phyloP scores from a whole-genome alignment of 495 filamentous ascomycete species.

The Friedmanniomyces simplex region DNA sequence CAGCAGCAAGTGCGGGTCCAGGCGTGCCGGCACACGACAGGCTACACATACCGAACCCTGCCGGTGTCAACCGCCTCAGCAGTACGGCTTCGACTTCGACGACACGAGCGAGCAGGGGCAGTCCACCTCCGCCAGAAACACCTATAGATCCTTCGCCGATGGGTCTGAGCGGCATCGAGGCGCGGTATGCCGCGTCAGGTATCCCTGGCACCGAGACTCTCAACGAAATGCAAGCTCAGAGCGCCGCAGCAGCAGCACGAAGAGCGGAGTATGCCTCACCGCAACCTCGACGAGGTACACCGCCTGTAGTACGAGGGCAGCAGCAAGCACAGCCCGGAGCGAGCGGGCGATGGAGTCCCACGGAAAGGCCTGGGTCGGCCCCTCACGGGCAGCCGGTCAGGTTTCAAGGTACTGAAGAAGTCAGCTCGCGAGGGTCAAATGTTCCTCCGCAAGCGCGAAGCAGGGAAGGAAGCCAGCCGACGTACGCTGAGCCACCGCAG shows the following conservation, averaged over 20 bases:
- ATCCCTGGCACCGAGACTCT: conserved; percentile 77
- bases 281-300: conserved; percentile 15
- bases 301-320: conserved; percentile 26
- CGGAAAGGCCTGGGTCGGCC: conserved; percentile 75
- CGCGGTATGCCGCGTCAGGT: conserved; percentile 77
- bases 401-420: conserved; percentile 70
- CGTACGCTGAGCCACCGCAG: conserved; percentile 22
- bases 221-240: conserved; percentile 67
- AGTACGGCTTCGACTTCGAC: conserved; percentile 89
- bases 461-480: conserved; percentile 24
- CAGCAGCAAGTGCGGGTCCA: conserved; percentile 10
- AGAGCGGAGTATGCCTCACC: conserved; percentile 59
- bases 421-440: background rate
- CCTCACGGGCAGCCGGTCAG: conserved; percentile 88
- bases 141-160: conserved; percentile 57
- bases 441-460: background rate
- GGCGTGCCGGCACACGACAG: conserved; percentile 1
- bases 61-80: conserved; percentile 63
- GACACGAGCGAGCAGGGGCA: conserved; percentile 81
- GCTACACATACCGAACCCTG: conserved; percentile 35
- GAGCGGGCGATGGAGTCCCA: conserved; percentile 73
- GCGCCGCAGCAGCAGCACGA: conserved; percentile 69
- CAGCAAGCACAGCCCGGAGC: conserved; percentile 45
- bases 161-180: conserved; percentile 66
- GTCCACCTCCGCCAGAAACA: conserved; percentile 90